Evolutionary conservation across 2,329 filamentous ascomycete genomes (phyloP), one percentile per base, ranked within the genome.

Genomic region (Hirsutella minnesotensis): DNA sequence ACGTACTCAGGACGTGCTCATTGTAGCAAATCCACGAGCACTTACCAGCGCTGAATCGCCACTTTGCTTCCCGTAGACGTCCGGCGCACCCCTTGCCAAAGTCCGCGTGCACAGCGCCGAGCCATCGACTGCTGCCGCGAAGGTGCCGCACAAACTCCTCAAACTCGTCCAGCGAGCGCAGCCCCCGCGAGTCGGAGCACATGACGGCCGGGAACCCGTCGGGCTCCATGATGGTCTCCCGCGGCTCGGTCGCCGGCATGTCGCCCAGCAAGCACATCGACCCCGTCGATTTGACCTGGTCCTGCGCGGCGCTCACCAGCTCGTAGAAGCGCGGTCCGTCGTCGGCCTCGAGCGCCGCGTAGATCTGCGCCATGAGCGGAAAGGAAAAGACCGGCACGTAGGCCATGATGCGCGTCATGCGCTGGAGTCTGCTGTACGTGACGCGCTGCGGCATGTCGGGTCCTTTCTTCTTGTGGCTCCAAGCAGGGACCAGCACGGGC

Each of bases 371-470:
- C 35, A 75, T 59, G 19, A 46, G 49, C 19, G 58, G 57, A 46
- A 73, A 72, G 34, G 54, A 54, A 40, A 49, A 49, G 7, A 69
- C 59, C 1, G 72, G 71, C 33, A 59, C 57, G 51, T 75, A 75
- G 21, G 74, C 51, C 3, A 61, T 55, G 2, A 58, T 56, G 5
- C 64, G 62, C 15, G 69, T 62, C 9, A 72, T 56, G 8, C 57
- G 54, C 49, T 68, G 67, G 30, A 75, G 48, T 40, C 64, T 63
- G 30, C 64, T 67, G 58, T 72, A 73, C 2, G 70, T 73, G 41
- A 76, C 55, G n/a, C 75, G 50, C 44, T 66, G 58, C 0, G 72
- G 70, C 22, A 73, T 57, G 18, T 62, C 61, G 0, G 65, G 62
- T 0, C 62, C 63, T 0, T 42, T 47, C 20, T 38, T 39, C 20